Base-by-base conservation (phyloP, 2,329 filamentous ascomycete genomes). In the Hysterium pulicare region DNA sequence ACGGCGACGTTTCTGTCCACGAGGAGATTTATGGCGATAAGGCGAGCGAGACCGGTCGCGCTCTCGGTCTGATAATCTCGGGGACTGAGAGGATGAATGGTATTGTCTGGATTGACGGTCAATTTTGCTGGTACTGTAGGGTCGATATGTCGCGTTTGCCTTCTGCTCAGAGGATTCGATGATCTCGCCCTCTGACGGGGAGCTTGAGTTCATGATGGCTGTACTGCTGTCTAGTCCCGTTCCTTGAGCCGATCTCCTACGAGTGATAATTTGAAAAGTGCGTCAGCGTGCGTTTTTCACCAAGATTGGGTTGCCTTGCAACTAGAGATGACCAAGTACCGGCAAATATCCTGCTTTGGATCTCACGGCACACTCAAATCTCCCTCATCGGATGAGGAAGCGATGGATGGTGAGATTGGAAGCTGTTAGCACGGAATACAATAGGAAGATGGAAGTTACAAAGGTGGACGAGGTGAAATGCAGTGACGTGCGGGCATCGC, bases 1-100 rank as follows among this genome's bases (percentile, higher is more conserved):
- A 57, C 77, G 78, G 38, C 75, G 66, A 52, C 86, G 79, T 69
- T 90, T 90, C 57, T 78, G 78, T 54, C 53, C 42, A 17, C 48
- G 45, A 30, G 45, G 16, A 5, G 37, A 30, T 11, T 26, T 13
- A 20, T 37, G 39, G 26, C 46, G 40, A 32, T 44, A 44, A 8
- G 44, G 49, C 32, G 48, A 50, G 17, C 45, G 45, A 22, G 50
- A 53, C 24, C 45, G 42, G 22, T 35, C 40, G 22, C 36, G 41
- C 20, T 32, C n/a, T 24, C 39, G 50, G 15, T 39, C 37, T 5
- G 8, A 31, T 5, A 20, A 5, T 30, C 37, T 22, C 15, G 37
- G 26, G 6, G 48, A 58, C 55, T 48, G 62, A 54, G 38, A 53
- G 47, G 43, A 57, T 56, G 46, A 52, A 57, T 17, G 19, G 30